Conservation (phyloP, 208 protist genomes). For the Acanthamoeba sp. region DNA sequence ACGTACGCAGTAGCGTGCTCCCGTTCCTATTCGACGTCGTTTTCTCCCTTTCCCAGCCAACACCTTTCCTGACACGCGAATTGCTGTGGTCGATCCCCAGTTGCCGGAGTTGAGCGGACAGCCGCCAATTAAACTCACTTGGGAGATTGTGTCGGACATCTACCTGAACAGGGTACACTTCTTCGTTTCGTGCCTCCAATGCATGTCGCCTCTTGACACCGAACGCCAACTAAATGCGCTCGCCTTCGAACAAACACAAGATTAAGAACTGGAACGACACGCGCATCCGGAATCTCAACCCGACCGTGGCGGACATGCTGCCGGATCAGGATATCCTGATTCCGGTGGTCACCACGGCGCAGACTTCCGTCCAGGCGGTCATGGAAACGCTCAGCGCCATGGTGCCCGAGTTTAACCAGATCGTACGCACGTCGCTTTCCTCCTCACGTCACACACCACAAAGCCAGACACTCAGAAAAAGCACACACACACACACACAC, state of each 20-base stretch:
- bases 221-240: too few relatives aligned
- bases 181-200: neutral
- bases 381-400: neutral
- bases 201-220: neutral
- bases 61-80: too few relatives aligned
- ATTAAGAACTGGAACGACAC: conserved; percentile 28
- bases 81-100: neutral
- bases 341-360: conserved; percentile 1
- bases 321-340: neutral
- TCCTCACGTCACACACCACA: neutral
- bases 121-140: neutral
- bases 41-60: too few relatives aligned
- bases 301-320: neutral
- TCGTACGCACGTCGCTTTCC: neutral
- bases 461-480: neutral
- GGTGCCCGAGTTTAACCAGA: neutral
- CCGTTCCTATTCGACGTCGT: too few relatives aligned
- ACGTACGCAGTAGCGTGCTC: neutral
- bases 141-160: neutral
- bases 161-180: neutral
- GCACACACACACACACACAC: neutral
- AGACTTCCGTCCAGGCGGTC: neutral
- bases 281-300: neutral
- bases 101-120: neutral
- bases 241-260: too few relatives aligned